phyloP scores from a whole-genome alignment of 768 basidiomycete genomes.

The Trametes meyenii region DNA sequence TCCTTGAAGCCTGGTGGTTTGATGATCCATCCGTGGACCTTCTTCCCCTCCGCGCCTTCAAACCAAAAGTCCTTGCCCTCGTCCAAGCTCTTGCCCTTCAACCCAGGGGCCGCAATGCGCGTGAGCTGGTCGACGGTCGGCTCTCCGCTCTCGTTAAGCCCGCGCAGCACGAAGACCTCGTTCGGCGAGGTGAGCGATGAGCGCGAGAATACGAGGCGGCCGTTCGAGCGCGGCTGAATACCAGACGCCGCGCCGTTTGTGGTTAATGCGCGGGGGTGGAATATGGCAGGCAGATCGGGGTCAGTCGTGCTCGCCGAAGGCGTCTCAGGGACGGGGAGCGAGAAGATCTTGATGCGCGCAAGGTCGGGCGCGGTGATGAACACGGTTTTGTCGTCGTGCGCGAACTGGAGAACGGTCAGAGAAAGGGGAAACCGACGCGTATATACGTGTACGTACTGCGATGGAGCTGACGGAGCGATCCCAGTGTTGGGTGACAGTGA shows the following conservation, averaged over 20 bases:
- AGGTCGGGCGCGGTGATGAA: constrained; percentile 79
- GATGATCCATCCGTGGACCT: constrained; percentile 84
- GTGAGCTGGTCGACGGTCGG: constrained; percentile 62
- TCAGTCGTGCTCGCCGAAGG: constrained; percentile 56
- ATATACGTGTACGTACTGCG: constrained; percentile 45
- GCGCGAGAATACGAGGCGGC: constrained; percentile 69
- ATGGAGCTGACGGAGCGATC: constrained; percentile 74
- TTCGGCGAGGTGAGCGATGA: constrained; percentile 81
- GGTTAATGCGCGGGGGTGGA: constrained; percentile 63
- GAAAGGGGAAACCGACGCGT: too few relatives aligned
- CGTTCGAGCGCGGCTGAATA: constrained; percentile 60
- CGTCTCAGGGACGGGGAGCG: constrained; percentile 65
- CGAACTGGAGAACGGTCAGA: constrained; percentile 55
- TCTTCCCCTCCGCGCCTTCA: constrained; percentile 71
- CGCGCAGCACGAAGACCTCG: constrained; percentile 68
- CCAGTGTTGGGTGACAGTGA: constrained; percentile 81
- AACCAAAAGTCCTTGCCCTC: constrained; percentile 88
- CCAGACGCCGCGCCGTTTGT: constrained; percentile 57
- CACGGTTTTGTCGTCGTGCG: constrained; percentile 64
- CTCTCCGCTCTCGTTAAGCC: constrained; percentile 39
- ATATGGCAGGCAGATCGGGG: constrained; percentile 47
- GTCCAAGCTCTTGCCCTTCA: constrained; percentile 61
- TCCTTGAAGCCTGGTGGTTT: constrained; percentile 78
- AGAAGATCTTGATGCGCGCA: constrained; percentile 76
- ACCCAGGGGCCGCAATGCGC: constrained; percentile 55